Base-by-base conservation (phyloP, 1,284 basidiomycete genomes). In the Tylopilus sp. region DNA sequence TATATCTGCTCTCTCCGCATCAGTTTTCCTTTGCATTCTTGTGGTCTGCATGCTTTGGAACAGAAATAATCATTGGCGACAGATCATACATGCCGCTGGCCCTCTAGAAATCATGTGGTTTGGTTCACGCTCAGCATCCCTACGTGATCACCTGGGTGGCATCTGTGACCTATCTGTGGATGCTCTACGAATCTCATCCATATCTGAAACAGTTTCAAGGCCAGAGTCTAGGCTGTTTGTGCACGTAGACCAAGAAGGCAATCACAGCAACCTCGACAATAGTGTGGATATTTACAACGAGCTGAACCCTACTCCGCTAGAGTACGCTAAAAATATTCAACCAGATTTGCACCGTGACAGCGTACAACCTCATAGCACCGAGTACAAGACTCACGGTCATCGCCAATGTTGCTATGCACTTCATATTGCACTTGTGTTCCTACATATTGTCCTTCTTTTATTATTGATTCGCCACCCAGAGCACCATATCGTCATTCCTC, bases 391-490 rank as follows among this genome's bases (percentile, higher is more conserved):
- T 41, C 44, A 47, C 12, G 19, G 8, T 19, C 9, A 22, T 47
- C 44, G 41, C 22, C 19, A 22, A 10, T 47, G 44, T 19, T 47
- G 44, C 10, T 9, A 4, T 22, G 22, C 44, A 47, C 36, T 68
- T 39, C 66, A 67, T 60, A 38, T 1, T 18, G 52, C 47, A 1
- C 44, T 67, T 4, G 13, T 67, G 24, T 55, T 39, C 24, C 2
- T 68, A 0, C 66, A 67, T 51, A 24, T 67, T 18, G 19, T 44
- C 2, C 39, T 67, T 7, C 16, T 64, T 9, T 4, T 36, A 9
- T 32, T 64, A 1, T 19, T 64, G 15, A 41, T 44, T 10, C 26
- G 57, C 3, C 66, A 67, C 47, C 66, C 66, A 53, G 66, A 67
- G 15, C 55, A 67, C 10, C 18, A 44, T 3, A 1, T 64, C 4